Evolutionary conservation across 306 rosid genomes (phyloP).

Genomic region (Gynostemma pentaphyllum): DNA sequence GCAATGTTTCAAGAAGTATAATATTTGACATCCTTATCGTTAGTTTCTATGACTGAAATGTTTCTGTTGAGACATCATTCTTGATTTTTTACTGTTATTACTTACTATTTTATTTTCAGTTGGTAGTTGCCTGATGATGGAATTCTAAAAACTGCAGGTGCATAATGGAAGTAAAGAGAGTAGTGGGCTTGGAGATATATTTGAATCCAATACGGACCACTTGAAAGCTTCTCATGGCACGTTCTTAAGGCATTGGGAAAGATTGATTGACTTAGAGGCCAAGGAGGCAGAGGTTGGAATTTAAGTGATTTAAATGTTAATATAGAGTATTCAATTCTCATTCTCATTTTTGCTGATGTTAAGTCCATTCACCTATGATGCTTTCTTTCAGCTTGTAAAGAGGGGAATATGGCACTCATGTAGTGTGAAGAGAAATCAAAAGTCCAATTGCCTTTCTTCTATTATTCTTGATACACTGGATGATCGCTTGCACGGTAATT

Average conservation of each 20-base stretch:
- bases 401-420: constrained; percentile 57
- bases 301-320: constrained; percentile 10
- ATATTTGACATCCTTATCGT: neutral
- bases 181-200: constrained; percentile 64
- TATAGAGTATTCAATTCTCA: constrained; percentile 6
- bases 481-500: constrained; percentile 30
- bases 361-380: neutral
- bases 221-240: constrained; percentile 42
- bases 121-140: neutral
- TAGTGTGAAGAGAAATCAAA: constrained; percentile 26
- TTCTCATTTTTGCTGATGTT: neutral
- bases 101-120: neutral
- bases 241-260: constrained; percentile 76
- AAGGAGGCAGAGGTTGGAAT: constrained; percentile 57
- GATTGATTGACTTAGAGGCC: constrained; percentile 86
- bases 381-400: constrained; percentile 47
- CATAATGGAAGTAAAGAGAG: constrained; percentile 58
- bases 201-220: constrained; percentile 51
- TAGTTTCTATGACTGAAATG: neutral
- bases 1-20: neutral
- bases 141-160: constrained; percentile 34
- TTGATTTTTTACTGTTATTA: neutral
- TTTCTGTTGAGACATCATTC: neutral
- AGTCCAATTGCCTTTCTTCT: constrained; percentile 44
- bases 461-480: constrained; percentile 53